phyloP scores from a whole-genome alignment of 345 rosid genomes.

The Eucalyptus grandis region DNA sequence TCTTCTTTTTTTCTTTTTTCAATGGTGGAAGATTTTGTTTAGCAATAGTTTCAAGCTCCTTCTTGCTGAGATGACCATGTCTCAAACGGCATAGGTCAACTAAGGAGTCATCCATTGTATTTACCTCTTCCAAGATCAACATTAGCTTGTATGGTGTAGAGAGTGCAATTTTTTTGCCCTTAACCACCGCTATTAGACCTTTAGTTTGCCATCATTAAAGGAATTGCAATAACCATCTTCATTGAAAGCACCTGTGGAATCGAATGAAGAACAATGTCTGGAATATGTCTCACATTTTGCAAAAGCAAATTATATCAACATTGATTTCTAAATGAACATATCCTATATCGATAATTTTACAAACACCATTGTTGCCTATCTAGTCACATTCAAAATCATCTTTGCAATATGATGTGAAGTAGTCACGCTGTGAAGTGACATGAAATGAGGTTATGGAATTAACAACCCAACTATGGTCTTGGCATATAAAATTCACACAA shows the following conservation, averaged over 20 bases:
- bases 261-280: neutral
- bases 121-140: neutral
- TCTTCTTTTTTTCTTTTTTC: neutral
- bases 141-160: neutral
- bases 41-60: neutral
- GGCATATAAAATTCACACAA: neutral
- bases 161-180: neutral
- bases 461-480: neutral
- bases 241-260: neutral
- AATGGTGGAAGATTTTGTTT: neutral
- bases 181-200: neutral
- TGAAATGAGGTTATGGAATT: neutral
- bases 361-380: neutral
- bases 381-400: neutral
- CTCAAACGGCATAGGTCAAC: neutral
- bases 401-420: neutral
- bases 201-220: neutral
- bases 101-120: neutral
- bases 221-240: neutral
- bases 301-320: neutral
- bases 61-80: neutral
- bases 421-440: neutral
- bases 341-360: neutral
- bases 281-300: neutral
- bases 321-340: neutral